These are phyloP conservation scores for Populus hybrid DNA, from an alignment of 441 rosid species.

Conservation along the genomic window DNA sequence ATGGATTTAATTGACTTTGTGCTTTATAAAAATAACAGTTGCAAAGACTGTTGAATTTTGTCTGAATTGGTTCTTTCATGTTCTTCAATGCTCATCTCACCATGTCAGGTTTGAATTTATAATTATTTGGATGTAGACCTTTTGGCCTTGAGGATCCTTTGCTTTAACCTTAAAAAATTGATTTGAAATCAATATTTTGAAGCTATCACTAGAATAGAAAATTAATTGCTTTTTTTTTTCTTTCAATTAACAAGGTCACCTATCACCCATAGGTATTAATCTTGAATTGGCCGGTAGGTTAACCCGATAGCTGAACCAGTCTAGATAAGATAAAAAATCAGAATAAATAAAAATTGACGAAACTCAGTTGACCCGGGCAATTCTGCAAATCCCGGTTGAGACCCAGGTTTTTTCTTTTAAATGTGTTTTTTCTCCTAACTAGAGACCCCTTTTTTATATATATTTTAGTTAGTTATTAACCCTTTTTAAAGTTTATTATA, in stretches of 20 bases:
- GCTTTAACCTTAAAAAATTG: background rate
- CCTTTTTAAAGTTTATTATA: too few species aligned
- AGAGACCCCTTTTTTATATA: too few species aligned
- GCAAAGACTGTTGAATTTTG: too few species aligned
- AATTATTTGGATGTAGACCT: background rate
- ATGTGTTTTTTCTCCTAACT: too few species aligned
- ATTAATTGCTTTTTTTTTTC: too few species aligned
- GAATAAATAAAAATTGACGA: rapidly evolving
- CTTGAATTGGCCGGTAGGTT: too few species aligned
- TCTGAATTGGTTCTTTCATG: background rate
- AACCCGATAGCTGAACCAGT: rapidly evolving
- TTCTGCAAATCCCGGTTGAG: rapidly evolving
- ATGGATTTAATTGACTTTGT: background rate
- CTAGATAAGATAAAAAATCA: too few species aligned
- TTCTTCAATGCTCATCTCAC: background rate
- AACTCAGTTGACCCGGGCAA: rapidly evolving
- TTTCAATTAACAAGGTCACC: too few species aligned
- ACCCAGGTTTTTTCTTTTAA: rapidly evolving
- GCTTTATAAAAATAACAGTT: background rate
- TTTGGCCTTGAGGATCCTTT: background rate
- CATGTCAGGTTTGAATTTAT: background rate
- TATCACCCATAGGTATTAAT: too few species aligned
- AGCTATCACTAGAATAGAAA: too few species aligned
- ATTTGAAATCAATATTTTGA: too few species aligned
- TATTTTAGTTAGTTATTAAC: too few species aligned